Evolutionary conservation across 495 filamentous ascomycete species (phyloP).

Genomic region (Penicillium angulare): DNA sequence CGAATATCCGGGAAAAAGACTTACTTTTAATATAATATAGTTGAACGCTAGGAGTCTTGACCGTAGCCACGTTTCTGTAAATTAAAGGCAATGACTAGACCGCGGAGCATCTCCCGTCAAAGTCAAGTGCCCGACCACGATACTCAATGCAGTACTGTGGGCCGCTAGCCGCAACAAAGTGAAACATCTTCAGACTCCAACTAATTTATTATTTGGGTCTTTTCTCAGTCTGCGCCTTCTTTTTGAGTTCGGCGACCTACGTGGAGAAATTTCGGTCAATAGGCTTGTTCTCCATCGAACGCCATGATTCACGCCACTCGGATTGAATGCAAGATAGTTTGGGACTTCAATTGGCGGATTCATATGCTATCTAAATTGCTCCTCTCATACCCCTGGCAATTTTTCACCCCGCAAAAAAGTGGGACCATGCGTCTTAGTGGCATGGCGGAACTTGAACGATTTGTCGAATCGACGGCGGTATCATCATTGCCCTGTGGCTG

Average conservation of each 20-base stretch:
- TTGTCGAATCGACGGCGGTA: not conserved
- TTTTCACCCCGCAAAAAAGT: not conserved
- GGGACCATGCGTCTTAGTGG: not conserved
- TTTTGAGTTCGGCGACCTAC: too few relatives aligned
- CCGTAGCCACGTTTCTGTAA: not conserved
- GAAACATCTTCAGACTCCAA: slow-evolving; percentile 23
- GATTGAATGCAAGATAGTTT: too few relatives aligned
- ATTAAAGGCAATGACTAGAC: not conserved
- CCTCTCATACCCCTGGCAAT: not conserved
- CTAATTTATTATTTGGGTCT: slow-evolving; percentile 5
- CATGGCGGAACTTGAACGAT: not conserved
- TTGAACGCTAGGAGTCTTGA: too few relatives aligned
- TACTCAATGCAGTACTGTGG: slow-evolving; percentile 18
- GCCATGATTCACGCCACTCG: too few relatives aligned
- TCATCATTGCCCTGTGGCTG: too few relatives aligned
- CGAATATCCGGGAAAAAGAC: too few relatives aligned
- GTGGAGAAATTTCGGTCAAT: too few relatives aligned
- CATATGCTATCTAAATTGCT: not conserved
- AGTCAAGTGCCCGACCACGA: slow-evolving; percentile 12
- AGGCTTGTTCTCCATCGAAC: too few relatives aligned
- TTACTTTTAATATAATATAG: too few relatives aligned
- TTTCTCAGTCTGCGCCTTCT: not conserved
- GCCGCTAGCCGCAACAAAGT: slow-evolving; percentile 5
- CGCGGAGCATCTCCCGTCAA: slow-evolving; percentile 8
- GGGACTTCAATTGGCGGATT: not conserved